Evolutionary conservation across 2,329 filamentous ascomycete genomes (phyloP).

Genomic region (Aspergillus sp.): DNA sequence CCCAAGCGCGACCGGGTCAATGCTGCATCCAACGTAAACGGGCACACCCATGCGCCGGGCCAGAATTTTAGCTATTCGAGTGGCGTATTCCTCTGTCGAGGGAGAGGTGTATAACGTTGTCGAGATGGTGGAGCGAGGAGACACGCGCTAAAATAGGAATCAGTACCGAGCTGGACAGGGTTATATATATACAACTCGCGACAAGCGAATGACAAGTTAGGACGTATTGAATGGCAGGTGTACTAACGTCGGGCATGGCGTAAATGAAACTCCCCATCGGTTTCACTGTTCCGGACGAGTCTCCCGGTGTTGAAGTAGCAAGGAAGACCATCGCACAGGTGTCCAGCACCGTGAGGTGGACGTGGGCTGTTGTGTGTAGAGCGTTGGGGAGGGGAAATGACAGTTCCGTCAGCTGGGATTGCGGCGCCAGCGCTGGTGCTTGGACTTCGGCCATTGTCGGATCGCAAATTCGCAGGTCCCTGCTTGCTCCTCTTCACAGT

Average conservation of each 20-base stretch:
- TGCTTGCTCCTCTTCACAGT: not conserved
- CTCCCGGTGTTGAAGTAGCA: slow-evolving; percentile 52
- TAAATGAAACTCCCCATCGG: slow-evolving; percentile 89
- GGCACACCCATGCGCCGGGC: slow-evolving; percentile 71
- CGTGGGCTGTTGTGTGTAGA: slow-evolving; percentile 57
- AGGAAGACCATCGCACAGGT: slow-evolving; percentile 58
- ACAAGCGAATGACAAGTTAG: not conserved
- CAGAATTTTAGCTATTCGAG: slow-evolving; percentile 77
- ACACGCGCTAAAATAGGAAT: slow-evolving; percentile 33
- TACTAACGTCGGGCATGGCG: slow-evolving; percentile 79
- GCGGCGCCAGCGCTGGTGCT: not conserved
- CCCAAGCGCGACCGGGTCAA: slow-evolving; percentile 73
- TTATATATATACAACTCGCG: not conserved
- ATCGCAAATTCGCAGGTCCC: not conserved
- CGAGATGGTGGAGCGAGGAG: slow-evolving; percentile 59
- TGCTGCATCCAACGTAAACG: slow-evolving; percentile 87
- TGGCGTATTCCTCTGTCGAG: slow-evolving; percentile 80
- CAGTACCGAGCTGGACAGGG: not conserved
- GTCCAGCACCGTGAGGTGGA: slow-evolving; percentile 57
- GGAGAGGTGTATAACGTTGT: slow-evolving; percentile 75
- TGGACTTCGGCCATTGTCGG: slow-evolving; percentile 1
- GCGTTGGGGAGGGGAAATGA: slow-evolving; percentile 58
- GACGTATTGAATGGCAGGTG: not conserved
- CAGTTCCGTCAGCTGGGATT: slow-evolving; percentile 41
- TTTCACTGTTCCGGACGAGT: slow-evolving; percentile 39